Base-by-base conservation (phyloP, 225 moss, liverwort and hornwort genomes). In the Antitrichia curtipendula region DNA sequence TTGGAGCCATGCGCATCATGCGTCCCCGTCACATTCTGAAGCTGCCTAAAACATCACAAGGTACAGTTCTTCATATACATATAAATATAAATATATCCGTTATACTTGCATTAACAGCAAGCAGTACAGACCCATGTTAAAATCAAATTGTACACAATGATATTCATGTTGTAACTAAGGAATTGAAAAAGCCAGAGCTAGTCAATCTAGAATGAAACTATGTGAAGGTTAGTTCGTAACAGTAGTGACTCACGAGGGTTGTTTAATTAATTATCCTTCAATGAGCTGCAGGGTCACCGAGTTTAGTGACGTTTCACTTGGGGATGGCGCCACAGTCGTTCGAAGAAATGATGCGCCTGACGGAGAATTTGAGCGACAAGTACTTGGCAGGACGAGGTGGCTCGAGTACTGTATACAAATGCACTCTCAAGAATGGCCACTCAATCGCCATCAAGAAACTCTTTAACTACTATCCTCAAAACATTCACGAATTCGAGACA, bases 391-490 rank as follows among this genome's bases (percentile, higher is more conserved):
- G 98, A 29, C 92, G 95, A 59, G 98, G 98, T 18, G 95, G 94
- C 38, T 95, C 98, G 28, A 97, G 98, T 87, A 96, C 97, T 81
- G 98, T 98, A 19, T 98, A 97, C 92, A 97, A 96, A 82, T 97
- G 95, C 75, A 95, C 93, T 53, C 90, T 98, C 66, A 96, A 95
- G 87, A 97, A 94, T 72, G 98, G 98, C 73, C 98, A 98, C 90
- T 94, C 95, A 45, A 92, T 98, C 63, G 98, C 98, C 52, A 94
- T 98, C 89, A 98, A 98, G 96, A 98, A 96, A 91, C 93, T 98
- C 77, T 95, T 94, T 89, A 95, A 94, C 84, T 95, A 94, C 88
- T 94, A 95, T 78, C 95, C 98, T 6, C 96, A 96, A 90, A 97
- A 97, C 81, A 88, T 97, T 54, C 94, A 91, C 78, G 96, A 97